Percentiles rank a stretch among this genome's conserved stretches.
These are phyloP conservation scores for Brasenia schreberi DNA, from an alignment of 164 flowering plant genomes.

Conservation along the genomic window DNA sequence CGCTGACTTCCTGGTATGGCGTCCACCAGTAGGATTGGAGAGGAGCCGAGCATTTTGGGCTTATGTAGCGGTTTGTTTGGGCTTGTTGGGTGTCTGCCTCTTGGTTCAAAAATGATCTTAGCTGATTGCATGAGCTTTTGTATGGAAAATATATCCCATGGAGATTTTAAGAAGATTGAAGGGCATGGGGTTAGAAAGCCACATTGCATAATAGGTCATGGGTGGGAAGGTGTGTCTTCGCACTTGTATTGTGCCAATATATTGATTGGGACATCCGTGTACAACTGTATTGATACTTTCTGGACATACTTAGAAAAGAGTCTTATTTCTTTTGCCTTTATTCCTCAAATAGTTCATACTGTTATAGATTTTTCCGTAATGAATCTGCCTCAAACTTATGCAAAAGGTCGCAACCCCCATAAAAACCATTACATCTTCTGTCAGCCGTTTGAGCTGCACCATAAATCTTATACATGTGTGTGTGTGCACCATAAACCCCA, in stretches of 20 bases:
- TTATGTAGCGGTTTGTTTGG: slow-evolving; percentile 45
- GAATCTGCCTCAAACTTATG: too few relatives aligned
- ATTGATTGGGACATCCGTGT: background rate
- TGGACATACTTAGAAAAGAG: background rate
- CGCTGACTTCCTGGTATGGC: slow-evolving; percentile 66
- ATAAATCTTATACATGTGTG: too few relatives aligned
- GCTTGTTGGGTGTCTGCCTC: slow-evolving; percentile 60
- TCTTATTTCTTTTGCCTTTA: background rate
- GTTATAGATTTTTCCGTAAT: background rate
- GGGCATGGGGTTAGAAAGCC: background rate
- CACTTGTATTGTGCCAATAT: background rate
- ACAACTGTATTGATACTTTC: background rate
- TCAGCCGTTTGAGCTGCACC: too few relatives aligned
- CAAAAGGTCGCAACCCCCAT: too few relatives aligned
- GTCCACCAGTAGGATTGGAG: slow-evolving; percentile 53
- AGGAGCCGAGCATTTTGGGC: slow-evolving; percentile 55
- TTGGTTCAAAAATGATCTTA: slow-evolving; percentile 30
- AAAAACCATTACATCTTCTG: too few relatives aligned
- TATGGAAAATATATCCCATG: background rate
- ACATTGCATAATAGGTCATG: background rate
- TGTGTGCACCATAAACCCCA: too few relatives aligned
- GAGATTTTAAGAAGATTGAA: background rate
- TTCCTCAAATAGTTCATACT: background rate
- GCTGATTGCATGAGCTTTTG: background rate
- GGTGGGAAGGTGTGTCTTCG: background rate